These are phyloP conservation scores for Bipolaris bicolor DNA, from an alignment of 2,329 filamentous ascomycete genomes.

Conservation along the genomic window DNA sequence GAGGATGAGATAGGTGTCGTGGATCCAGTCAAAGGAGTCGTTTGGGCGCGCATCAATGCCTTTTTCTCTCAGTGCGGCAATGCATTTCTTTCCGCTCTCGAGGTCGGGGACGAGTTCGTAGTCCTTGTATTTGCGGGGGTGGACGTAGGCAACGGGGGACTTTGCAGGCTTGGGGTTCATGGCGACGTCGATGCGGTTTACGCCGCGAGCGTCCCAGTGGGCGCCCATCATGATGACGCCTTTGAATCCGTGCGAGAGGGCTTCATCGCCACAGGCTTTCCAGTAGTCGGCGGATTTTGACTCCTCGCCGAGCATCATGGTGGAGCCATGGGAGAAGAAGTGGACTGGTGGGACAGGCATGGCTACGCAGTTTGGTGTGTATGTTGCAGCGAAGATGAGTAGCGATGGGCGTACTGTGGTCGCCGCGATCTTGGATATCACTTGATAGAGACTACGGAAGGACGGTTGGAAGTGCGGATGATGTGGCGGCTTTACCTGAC, in stretches of 20 bases:
- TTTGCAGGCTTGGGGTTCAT: constrained; percentile 66
- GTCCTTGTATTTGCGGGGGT: constrained; percentile 67
- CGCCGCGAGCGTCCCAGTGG: constrained; percentile 66
- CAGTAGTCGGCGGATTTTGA: constrained; percentile 67
- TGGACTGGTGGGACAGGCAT: constrained; percentile 61
- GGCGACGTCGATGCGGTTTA: constrained; percentile 63
- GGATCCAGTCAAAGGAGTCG: constrained; percentile 70
- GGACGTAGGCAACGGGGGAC: constrained; percentile 69
- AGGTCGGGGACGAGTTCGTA: constrained; percentile 69
- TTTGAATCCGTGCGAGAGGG: constrained; percentile 64
- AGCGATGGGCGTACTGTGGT: background rate
- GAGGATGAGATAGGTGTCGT: constrained; percentile 72
- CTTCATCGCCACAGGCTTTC: constrained; percentile 69
- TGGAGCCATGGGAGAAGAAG: constrained; percentile 74
- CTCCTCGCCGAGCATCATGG: constrained; percentile 74
- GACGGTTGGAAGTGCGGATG: background rate
- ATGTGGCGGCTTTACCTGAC: constrained; percentile 3
- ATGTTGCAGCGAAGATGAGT: background rate
- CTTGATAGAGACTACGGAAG: background rate
- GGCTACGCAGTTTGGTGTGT: background rate
- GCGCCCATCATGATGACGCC: constrained; percentile 72
- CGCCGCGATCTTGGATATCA: background rate
- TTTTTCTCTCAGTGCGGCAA: constrained; percentile 56
- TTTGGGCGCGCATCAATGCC: constrained; percentile 64
- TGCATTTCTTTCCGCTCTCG: constrained; percentile 56